These are phyloP conservation scores for Xylaria longipes DNA, from an alignment of 495 filamentous ascomycete genomes.

Conservation along the genomic window DNA sequence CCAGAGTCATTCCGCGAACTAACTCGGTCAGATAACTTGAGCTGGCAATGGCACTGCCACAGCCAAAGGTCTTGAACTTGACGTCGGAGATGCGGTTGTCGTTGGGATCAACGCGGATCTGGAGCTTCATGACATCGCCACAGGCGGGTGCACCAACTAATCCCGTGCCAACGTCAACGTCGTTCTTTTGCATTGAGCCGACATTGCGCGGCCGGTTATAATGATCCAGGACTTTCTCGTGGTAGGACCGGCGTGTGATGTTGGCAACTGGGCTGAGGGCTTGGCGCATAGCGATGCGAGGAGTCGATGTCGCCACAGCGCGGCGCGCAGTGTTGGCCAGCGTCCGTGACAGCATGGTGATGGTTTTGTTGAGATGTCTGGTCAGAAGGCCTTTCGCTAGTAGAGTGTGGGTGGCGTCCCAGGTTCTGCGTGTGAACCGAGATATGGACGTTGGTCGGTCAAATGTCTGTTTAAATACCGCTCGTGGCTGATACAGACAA, in stretches of 20 bases:
- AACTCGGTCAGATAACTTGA: slow-evolving; percentile 91
- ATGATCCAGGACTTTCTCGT: slow-evolving; percentile 84
- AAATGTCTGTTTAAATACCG: background rate
- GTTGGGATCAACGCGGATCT: slow-evolving; percentile 93
- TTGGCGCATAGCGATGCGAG: slow-evolving; percentile 46
- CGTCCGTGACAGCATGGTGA: slow-evolving; percentile 40
- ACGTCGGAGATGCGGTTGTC: slow-evolving; percentile 92
- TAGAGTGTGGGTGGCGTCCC: slow-evolving; percentile 12
- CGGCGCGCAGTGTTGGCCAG: slow-evolving; percentile 41
- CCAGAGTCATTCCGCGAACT: slow-evolving; percentile 93
- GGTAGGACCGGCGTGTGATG: slow-evolving; percentile 56
- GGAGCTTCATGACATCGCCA: slow-evolving; percentile 98
- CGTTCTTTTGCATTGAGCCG: slow-evolving; percentile 86
- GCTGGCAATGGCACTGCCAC: slow-evolving; percentile 92
- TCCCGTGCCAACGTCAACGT: slow-evolving; percentile 90
- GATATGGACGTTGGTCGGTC: background rate
- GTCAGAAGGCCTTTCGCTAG: background rate
- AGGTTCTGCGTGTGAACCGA: slow-evolving; percentile 7
- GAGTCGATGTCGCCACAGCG: slow-evolving; percentile 34
- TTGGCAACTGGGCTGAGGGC: slow-evolving; percentile 43
- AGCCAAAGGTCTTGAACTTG: slow-evolving; percentile 99
- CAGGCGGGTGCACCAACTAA: slow-evolving; percentile 94
- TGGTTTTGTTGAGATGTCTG: background rate
- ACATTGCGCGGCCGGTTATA: slow-evolving; percentile 94
- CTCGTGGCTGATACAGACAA: background rate